Percentiles rank a stretch among this genome's conserved stretches.
These are phyloP conservation scores for Talaromyces islandicus DNA, from an alignment of 2,329 filamentous ascomycete genomes.

Conservation along the genomic window DNA sequence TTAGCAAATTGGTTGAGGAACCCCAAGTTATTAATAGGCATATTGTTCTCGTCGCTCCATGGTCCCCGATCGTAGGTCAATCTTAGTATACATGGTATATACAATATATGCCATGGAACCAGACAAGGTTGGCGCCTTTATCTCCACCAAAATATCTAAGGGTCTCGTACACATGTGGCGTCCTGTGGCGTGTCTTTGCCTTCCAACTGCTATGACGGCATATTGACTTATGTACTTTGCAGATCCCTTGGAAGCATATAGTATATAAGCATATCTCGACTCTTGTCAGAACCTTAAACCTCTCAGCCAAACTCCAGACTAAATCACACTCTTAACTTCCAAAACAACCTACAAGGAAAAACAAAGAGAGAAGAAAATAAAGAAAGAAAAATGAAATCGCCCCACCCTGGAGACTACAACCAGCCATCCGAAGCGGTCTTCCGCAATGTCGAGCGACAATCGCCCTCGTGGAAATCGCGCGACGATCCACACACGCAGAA, in stretches of 20 bases:
- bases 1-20: neutral
- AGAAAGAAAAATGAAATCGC: slow-evolving; percentile 1
- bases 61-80: neutral
- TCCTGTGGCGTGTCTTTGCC: neutral
- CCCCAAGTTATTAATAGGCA: neutral
- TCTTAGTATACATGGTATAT: neutral
- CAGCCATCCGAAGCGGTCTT: slow-evolving; percentile 9
- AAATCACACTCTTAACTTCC: neutral
- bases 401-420: slow-evolving; percentile 11
- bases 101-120: neutral
- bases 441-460: slow-evolving; percentile 10
- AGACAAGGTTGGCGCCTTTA: neutral
- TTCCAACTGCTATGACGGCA: neutral
- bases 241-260: neutral
- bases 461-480: slow-evolving; percentile 1
- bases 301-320: neutral
- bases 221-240: neutral
- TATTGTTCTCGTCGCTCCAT: neutral
- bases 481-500: slow-evolving; percentile 9
- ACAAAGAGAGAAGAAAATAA: too few relatives aligned
- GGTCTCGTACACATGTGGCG: too few relatives aligned
- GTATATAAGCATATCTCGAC: neutral
- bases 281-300: neutral
- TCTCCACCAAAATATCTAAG: neutral
- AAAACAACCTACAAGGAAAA: too few relatives aligned